Conservation (phyloP, 2,329 filamentous ascomycete genomes). For the Ilyonectria mors-panacis region DNA sequence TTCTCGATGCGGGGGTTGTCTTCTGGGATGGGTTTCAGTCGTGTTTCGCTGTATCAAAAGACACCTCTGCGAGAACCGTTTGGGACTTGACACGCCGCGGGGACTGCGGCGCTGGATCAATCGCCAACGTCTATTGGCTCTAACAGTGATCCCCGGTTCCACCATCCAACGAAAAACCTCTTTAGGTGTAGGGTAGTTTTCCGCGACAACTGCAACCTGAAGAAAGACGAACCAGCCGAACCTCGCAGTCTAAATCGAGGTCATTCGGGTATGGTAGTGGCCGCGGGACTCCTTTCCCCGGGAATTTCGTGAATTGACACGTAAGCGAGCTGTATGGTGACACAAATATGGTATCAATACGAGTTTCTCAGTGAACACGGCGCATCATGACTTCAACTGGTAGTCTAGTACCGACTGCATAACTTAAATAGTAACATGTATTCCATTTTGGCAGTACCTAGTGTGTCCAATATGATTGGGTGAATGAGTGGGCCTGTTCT, state of each 20-base stretch:
- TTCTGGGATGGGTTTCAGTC: conserved; percentile 38
- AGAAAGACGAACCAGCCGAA: too few relatives aligned
- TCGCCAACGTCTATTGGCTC: conserved; percentile 1
- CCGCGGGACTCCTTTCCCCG: neutral
- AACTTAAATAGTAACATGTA: too few relatives aligned
- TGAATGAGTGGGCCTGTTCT: too few relatives aligned
- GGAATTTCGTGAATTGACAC: neutral
- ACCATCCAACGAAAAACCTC: neutral
- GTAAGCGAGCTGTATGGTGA: neutral
- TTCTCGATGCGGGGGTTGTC: conserved; percentile 4
- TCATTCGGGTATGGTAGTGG: too few relatives aligned
- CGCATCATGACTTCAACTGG: neutral
- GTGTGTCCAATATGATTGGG: too few relatives aligned
- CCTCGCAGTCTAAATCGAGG: neutral
- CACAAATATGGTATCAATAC: neutral
- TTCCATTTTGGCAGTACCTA: too few relatives aligned
- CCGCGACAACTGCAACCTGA: neutral
- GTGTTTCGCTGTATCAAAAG: conserved; percentile 40
- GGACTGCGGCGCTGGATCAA: neutral
- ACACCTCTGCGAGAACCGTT: conserved; percentile 19
- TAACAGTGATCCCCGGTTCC: neutral
- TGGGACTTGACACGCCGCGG: conserved; percentile 36
- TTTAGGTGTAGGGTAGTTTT: neutral
- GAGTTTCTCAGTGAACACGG: neutral
- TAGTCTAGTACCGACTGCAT: too few relatives aligned